These are phyloP conservation scores for Tuctoria greenei DNA, from an alignment of 176 grass and related monocot genomes.

Conservation along the genomic window DNA sequence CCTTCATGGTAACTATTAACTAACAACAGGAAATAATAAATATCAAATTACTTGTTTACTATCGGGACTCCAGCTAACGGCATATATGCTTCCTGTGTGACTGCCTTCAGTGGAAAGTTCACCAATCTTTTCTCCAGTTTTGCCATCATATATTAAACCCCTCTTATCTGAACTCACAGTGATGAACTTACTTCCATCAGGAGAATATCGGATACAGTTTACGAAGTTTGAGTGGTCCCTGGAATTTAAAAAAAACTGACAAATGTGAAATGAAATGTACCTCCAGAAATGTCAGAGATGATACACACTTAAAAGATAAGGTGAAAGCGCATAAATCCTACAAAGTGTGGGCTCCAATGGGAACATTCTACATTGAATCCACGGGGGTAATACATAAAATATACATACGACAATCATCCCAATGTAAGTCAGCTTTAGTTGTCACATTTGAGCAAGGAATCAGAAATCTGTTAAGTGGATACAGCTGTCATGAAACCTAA, in stretches of 20 bases:
- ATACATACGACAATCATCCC: neutral
- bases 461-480: neutral
- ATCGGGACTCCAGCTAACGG: constrained; percentile 94
- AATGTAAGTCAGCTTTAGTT: neutral
- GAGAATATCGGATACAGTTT: constrained; percentile 87
- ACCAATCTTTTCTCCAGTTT: constrained; percentile 91
- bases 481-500: neutral
- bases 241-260: constrained; percentile 26
- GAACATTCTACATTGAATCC: constrained; percentile 10
- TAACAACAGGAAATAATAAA: constrained; percentile 29
- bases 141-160: constrained; percentile 88
- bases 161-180: constrained; percentile 97
- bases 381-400: neutral
- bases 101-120: constrained; percentile 61
- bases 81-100: constrained; percentile 96
- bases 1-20: too few species aligned
- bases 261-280: constrained; percentile 27
- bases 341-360: neutral
- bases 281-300: neutral
- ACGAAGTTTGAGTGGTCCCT: constrained; percentile 98
- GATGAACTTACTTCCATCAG: constrained; percentile 96
- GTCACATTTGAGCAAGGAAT: neutral
- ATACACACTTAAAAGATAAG: constrained; percentile 18
- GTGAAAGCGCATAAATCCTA: neutral
- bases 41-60: constrained; percentile 80